Conservation (phyloP, 169 alveolate genomes). For the Plasmodium coatneyi region DNA sequence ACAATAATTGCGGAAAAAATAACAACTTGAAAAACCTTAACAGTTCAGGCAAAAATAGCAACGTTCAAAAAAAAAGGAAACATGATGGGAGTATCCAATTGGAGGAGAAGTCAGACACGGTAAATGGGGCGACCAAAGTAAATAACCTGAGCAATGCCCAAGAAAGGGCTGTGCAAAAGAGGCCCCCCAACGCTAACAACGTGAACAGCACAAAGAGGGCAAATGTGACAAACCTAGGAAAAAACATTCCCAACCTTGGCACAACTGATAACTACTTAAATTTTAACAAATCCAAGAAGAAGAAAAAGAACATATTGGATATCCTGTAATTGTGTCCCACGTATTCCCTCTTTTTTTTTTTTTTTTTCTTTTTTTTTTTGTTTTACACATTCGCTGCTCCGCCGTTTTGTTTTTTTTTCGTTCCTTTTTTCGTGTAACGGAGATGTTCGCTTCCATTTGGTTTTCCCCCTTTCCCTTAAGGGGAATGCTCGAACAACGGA, state of each 20-base stretch:
- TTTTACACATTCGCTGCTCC: not conserved
- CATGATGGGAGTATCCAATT: not conserved
- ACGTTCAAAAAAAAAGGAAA: constrained; percentile 1
- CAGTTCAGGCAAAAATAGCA: not conserved
- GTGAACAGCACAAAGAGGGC: not conserved
- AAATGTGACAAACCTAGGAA: not conserved
- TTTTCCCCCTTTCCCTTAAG: not conserved
- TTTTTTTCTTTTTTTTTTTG: not conserved
- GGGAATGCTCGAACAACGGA: not conserved
- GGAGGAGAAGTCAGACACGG: not conserved
- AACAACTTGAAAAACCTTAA: constrained; percentile 3
- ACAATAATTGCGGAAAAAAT: not conserved
- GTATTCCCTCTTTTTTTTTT: not conserved
- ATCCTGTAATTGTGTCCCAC: constrained; percentile 17
- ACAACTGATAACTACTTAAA: constrained; percentile 27
- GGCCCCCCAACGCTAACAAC: not conserved
- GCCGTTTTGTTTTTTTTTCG: not conserved
- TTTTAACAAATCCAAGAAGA: constrained; percentile 50
- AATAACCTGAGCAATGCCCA: not conserved
- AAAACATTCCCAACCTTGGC: not conserved
- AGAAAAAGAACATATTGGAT: constrained; percentile 39
- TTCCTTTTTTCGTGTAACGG: not conserved
- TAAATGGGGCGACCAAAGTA: not conserved
- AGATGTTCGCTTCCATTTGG: not conserved
- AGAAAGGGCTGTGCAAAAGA: not conserved